A percentile compares a stretch with the other conserved stretches of the same genome.
Evolutionary conservation across 331 rosid genomes (phyloP).

Genomic region (Pyrus hybrid): DNA sequence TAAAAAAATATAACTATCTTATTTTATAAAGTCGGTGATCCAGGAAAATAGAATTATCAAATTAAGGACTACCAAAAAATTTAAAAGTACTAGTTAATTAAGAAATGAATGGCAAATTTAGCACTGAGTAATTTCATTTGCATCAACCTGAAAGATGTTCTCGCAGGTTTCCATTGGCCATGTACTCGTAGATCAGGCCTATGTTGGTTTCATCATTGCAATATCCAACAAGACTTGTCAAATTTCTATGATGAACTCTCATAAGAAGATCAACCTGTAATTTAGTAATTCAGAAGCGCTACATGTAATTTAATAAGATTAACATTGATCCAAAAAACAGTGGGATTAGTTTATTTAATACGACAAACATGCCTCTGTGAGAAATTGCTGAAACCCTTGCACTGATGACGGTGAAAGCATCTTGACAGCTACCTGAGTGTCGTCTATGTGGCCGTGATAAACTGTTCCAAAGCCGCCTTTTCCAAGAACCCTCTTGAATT

Average conservation of each 20-base stretch:
- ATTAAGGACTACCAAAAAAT: too few relatives aligned
- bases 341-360: not conserved
- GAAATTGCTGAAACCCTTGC: conserved; percentile 21
- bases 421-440: conserved; percentile 27
- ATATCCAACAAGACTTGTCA: conserved; percentile 29
- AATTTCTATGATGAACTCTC: conserved; percentile 34
- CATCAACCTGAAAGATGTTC: conserved; percentile 34
- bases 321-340: too few relatives aligned
- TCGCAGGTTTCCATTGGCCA: conserved; percentile 40
- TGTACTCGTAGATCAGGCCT: conserved; percentile 47
- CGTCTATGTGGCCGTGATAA: conserved; percentile 9
- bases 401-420: conserved; percentile 15
- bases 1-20: too few relatives aligned
- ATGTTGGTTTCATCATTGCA: conserved; percentile 35
- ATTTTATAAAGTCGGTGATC: too few relatives aligned
- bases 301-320: too few relatives aligned
- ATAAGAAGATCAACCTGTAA: conserved; percentile 29
- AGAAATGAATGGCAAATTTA: not conserved
- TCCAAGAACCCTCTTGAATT: conserved; percentile 3
- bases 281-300: too few relatives aligned
- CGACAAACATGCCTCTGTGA: conserved; percentile 20
- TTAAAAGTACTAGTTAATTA: not conserved
- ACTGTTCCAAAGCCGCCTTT: conserved; percentile 31
- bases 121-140: not conserved
- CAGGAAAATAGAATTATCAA: too few relatives aligned